Evolutionary conservation across 331 rosid species (phyloP).

Genomic region (Malus hybrid): DNA sequence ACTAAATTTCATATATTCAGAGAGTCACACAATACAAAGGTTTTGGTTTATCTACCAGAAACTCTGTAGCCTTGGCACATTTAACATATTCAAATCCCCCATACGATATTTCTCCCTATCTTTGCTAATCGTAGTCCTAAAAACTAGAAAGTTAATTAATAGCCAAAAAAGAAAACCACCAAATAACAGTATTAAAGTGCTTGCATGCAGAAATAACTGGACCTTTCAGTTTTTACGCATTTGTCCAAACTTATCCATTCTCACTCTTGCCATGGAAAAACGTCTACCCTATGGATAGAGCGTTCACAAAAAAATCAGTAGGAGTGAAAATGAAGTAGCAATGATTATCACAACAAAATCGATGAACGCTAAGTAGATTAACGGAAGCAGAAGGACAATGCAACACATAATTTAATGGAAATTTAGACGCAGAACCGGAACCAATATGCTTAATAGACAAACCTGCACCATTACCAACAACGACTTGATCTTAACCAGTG

Average conservation of each 20-base stretch:
- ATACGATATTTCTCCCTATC: constrained; percentile 97
- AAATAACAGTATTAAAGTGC: not conserved
- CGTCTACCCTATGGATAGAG: too few relatives aligned
- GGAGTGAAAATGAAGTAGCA: too few relatives aligned
- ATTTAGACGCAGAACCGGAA: too few relatives aligned
- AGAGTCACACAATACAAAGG: not conserved
- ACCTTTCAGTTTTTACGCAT: not conserved
- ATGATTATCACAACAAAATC: too few relatives aligned
- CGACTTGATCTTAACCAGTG: too few relatives aligned
- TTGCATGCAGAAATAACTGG: not conserved
- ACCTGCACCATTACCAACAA: too few relatives aligned
- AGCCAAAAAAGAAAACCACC: not conserved
- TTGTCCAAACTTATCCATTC: not conserved
- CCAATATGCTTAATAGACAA: too few relatives aligned
- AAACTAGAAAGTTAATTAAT: constrained; percentile 10
- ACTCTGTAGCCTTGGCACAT: constrained; percentile 93
- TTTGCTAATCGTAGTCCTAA: constrained; percentile 92
- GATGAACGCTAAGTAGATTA: too few relatives aligned
- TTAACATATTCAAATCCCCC: constrained; percentile 68
- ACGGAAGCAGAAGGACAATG: too few relatives aligned
- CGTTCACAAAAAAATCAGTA: too few relatives aligned
- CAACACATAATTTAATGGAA: too few relatives aligned
- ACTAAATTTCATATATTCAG: not conserved
- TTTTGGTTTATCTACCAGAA: constrained; percentile 45
- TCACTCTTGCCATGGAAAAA: too few relatives aligned